phyloP scores from a whole-genome alignment of 2,329 filamentous ascomycete species.

The Gnomoniopsis smithogilvyi region DNA sequence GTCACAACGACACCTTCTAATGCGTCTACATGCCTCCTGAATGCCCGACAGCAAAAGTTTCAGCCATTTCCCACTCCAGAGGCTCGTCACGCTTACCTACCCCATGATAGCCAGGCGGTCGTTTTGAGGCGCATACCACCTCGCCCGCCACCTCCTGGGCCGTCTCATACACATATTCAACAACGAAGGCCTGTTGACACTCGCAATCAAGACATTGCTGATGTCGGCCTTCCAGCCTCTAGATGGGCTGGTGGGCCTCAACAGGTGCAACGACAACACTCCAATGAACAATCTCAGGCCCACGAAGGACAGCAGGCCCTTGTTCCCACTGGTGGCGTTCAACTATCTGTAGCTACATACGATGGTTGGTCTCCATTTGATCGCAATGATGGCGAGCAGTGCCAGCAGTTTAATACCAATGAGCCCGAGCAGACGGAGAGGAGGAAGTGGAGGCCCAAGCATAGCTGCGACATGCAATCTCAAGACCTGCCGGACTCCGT shows the following conservation, averaged over 20 bases:
- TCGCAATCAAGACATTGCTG: neutral
- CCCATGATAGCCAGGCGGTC: neutral
- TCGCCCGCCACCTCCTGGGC: neutral
- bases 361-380: no score
- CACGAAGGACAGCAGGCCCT: neutral
- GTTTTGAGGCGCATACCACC: neutral
- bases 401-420: neutral
- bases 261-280: neutral
- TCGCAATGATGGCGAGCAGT: neutral
- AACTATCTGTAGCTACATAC: neutral
- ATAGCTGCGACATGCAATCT: neutral
- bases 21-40: neutral
- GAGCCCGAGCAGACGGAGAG: neutral
- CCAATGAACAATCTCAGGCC: neutral
- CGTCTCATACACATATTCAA: neutral
- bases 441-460: constrained; percentile 9
- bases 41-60: neutral
- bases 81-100: neutral
- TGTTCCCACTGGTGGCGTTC: neutral
- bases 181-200: neutral
- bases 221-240: neutral
- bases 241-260: neutral
- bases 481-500: constrained; percentile 14
- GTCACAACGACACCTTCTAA: neutral
- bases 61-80: neutral